Evolutionary conservation across 1,139 yeast species (phyloP).

Genomic region (Pichia sp.): DNA sequence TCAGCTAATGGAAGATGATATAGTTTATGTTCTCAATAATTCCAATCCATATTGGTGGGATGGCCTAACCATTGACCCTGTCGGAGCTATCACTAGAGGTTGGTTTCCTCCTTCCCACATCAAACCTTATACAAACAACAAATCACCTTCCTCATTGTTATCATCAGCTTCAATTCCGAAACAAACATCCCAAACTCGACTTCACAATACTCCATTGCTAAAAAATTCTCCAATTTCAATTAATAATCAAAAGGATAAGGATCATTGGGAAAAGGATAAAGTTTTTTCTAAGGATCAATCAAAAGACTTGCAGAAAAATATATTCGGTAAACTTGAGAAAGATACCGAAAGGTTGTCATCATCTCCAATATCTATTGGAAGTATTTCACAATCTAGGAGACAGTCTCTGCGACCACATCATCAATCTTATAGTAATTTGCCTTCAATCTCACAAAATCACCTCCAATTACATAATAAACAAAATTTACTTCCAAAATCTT

Average conservation of each 20-base stretch:
- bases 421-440: constrained; percentile 1
- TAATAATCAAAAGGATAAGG: not conserved
- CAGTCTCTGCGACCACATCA: constrained; percentile 3
- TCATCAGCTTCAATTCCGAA: not conserved
- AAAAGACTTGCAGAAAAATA: not conserved
- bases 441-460: not conserved
- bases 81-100: constrained; percentile 49
- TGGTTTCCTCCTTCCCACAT: constrained; percentile 70
- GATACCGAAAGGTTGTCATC: constrained; percentile 10
- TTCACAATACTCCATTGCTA: not conserved
- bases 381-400: not conserved
- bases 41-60: constrained; percentile 73
- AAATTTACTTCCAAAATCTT: not conserved
- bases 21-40: constrained; percentile 46
- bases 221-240: not conserved
- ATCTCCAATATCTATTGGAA: not conserved
- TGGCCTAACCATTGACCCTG: constrained; percentile 44
- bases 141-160: not conserved
- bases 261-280: not conserved
- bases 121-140: constrained; percentile 22
- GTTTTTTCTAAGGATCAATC: not conserved
- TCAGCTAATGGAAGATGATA: constrained; percentile 44
- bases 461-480: not conserved
- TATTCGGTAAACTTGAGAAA: not conserved
- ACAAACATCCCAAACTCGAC: not conserved